These are phyloP conservation scores for Entrophospora sp. DNA, from an alignment of 192 early-diverging fungal genomes.

Conservation along the genomic window DNA sequence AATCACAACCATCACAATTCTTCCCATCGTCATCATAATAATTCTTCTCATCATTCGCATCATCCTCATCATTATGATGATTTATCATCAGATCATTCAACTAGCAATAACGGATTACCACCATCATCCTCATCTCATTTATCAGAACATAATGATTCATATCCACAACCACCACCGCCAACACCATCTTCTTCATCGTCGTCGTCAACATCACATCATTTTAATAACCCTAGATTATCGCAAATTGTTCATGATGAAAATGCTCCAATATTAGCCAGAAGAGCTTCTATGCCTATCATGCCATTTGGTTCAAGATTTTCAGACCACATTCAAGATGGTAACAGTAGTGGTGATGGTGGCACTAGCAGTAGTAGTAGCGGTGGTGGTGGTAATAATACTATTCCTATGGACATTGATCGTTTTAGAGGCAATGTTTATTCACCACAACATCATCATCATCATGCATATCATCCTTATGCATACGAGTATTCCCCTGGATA, in stretches of 20 bases:
- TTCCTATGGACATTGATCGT: slow-evolving; percentile 18
- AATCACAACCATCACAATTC: slow-evolving; percentile 10
- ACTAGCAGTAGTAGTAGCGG: no score
- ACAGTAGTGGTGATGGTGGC: no score
- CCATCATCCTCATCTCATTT: slow-evolving; percentile 5
- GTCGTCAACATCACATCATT: background rate
- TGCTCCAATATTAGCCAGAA: slow-evolving; percentile 13
- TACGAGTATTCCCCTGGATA: slow-evolving; percentile 30
- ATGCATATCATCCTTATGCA: slow-evolving; percentile 17
- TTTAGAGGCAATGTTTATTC: slow-evolving; percentile 13
- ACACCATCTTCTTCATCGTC: no score
- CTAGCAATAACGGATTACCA: background rate
- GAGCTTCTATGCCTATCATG: slow-evolving; percentile 17
- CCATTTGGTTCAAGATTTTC: slow-evolving; percentile 9
- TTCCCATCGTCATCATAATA: slow-evolving; percentile 5
- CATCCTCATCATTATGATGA: background rate
- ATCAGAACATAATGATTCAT: slow-evolving; percentile 13
- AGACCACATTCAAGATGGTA: slow-evolving; percentile 6
- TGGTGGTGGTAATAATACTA: no score
- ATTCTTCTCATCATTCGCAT: background rate
- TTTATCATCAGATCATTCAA: background rate
- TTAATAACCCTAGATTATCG: slow-evolving; percentile 16
- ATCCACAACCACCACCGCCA: background rate
- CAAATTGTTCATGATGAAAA: slow-evolving; percentile 23
- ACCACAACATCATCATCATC: slow-evolving; percentile 14